Percentiles rank a stretch among this genome's conserved stretches.
Evolutionary conservation across 108 stramenopile species (phyloP).

Genomic region (Poteriospumella lacustris): DNA sequence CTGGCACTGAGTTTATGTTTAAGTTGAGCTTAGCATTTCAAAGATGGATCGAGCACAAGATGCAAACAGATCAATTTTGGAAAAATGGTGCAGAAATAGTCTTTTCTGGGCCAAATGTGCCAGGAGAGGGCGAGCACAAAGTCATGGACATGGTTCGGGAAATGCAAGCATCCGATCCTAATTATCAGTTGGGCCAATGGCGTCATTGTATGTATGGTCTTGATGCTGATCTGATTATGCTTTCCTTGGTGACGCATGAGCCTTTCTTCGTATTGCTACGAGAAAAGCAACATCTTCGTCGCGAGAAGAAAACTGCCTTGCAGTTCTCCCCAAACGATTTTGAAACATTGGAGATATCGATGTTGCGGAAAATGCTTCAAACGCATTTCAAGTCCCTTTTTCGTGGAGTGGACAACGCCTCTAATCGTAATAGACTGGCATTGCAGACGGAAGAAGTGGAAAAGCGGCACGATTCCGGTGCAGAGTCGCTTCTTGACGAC

Average conservation of each 20-base stretch:
- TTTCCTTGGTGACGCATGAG: constrained; percentile 93
- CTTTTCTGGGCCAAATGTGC: constrained; percentile 88
- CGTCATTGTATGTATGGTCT: constrained; percentile 94
- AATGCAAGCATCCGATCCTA: constrained; percentile 32
- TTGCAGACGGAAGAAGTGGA: no score
- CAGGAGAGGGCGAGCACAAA: constrained; percentile 99
- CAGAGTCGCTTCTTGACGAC: no score
- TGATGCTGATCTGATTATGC: constrained; percentile 97
- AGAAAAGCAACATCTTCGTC: constrained; percentile 87
- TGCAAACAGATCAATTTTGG: constrained; percentile 85
- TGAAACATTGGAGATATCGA: constrained; percentile 75
- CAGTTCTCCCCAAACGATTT: constrained; percentile 84
- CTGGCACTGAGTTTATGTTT: constrained; percentile 95
- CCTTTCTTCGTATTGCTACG: constrained; percentile 86
- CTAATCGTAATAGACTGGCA: neutral
- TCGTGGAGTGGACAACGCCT: neutral
- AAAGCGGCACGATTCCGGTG: no score
- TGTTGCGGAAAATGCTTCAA: constrained; percentile 76
- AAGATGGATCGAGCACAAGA: constrained; percentile 75
- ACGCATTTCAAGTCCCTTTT: constrained; percentile 70
- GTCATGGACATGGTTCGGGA: constrained; percentile 60
- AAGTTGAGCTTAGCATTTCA: constrained; percentile 67
- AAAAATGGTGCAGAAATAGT: constrained; percentile 62
- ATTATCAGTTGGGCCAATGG: constrained; percentile 37
- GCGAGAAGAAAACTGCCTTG: constrained; percentile 87